Base-by-base conservation (phyloP, 2,329 filamentous ascomycete species). In the Ophidiomyces ophidiicola region DNA sequence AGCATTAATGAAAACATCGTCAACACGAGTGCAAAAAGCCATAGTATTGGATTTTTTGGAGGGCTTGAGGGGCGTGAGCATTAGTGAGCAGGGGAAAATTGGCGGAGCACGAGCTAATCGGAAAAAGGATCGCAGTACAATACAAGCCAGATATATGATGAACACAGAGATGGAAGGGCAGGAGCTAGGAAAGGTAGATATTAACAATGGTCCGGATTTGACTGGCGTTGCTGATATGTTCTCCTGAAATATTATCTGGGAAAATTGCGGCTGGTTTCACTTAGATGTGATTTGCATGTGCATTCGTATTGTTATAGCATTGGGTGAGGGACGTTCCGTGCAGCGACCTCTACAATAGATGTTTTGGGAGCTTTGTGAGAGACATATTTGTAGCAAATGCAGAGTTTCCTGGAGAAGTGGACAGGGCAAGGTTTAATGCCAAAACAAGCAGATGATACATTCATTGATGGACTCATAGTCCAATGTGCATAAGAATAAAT, bases 11-110 rank as follows among this genome's bases (percentile, higher is more conserved):
- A 57, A 59, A 21, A 67, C 72, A 11, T 74, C 76, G 37, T 58
- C 60, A 4, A 73, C 78, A n/a, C 72, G 87, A 3, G 76, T 82
- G 51, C 86, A 94, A 60, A 71, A 88, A 14, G 80, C 78, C 1
- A 64, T 92, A 17, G 76, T 98, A 11, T 65, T 98, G 6, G 84
- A 94, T 46, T 64, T 98, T 11, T 67, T 98, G 15, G 82, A 86
- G 50, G 80, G 86, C 30, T 70, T 98, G 5, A 78, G 93, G 49
- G 90, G 90, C 0, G 79, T 96, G 4, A 88, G 86, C 51, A 83
- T 98, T 41, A 83, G 87, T 5, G 90, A 98, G 61, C 82, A 90
- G 67, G 90, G 90, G 18, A 90, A 84, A 59, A 76, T 98, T 17
- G 60, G 69, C 31, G 58, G 61, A 31, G 56, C 57, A 5, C 50